phyloP scores from a whole-genome alignment of 208 protist genomes.

The Wallacemonas sp. region DNA sequence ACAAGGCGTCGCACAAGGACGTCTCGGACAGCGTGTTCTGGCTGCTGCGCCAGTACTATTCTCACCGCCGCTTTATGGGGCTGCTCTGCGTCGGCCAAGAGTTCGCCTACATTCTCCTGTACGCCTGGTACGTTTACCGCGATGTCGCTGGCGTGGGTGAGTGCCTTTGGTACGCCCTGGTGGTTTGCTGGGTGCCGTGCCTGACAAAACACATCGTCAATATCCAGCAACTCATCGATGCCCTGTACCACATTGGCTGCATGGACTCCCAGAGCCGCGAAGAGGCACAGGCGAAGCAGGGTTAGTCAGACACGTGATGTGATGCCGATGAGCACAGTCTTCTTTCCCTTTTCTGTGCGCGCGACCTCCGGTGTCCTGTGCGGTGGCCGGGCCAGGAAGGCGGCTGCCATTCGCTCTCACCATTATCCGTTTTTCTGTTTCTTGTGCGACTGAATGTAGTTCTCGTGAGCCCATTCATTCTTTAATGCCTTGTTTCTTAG shows the following conservation, averaged over 20 bases:
- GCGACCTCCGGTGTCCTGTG: too few species aligned
- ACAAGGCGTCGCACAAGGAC: slow-evolving; percentile 83
- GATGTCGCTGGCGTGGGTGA: slow-evolving; percentile 16
- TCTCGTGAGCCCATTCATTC: too few species aligned
- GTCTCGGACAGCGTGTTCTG: slow-evolving; percentile 74
- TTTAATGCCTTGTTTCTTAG: too few species aligned
- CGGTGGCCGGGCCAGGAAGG: too few species aligned
- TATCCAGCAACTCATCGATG: slow-evolving; percentile 87
- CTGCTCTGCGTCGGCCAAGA: slow-evolving; percentile 91
- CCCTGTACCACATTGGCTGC: slow-evolving; percentile 79
- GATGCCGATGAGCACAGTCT: not conserved
- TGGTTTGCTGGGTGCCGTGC: slow-evolving; percentile 46
- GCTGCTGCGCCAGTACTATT: slow-evolving; percentile 92
- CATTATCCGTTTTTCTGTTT: too few species aligned
- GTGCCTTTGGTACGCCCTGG: slow-evolving; percentile 31
- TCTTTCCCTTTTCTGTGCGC: not conserved
- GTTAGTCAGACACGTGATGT: not conserved
- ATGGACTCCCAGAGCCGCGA: slow-evolving; percentile 60
- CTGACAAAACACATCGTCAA: slow-evolving; percentile 90
- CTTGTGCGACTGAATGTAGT: too few species aligned
- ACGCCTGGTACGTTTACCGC: slow-evolving; percentile 59
- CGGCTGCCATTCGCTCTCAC: too few species aligned
- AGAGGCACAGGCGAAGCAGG: slow-evolving; percentile 25
- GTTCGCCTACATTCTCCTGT: slow-evolving; percentile 90
- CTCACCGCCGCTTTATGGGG: slow-evolving; percentile 79